A percentile compares a stretch with the other conserved stretches of the same genome.
phyloP scores from a whole-genome alignment of 2,329 filamentous ascomycete species.

The Talaromyces islandicus region DNA sequence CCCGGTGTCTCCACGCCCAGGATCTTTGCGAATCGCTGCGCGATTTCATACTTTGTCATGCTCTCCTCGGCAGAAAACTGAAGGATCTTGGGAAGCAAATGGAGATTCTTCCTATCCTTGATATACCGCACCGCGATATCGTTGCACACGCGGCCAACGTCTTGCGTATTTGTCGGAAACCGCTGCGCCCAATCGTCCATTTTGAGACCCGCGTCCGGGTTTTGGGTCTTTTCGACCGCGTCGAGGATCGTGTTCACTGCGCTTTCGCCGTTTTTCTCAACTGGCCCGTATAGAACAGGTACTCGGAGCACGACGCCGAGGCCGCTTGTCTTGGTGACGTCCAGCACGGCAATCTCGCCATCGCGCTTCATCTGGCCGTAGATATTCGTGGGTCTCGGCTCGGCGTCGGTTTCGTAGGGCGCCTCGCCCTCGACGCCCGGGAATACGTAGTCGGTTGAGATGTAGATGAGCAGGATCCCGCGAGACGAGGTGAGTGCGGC shows the following conservation, averaged over 20 bases:
- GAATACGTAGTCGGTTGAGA: slow-evolving; percentile 73
- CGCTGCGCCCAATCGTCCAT: slow-evolving; percentile 84
- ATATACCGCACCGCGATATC: slow-evolving; percentile 69
- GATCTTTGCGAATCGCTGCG: slow-evolving; percentile 69
- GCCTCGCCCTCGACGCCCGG: slow-evolving; percentile 74
- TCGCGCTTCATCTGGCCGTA: slow-evolving; percentile 71
- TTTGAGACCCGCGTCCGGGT: slow-evolving; percentile 50
- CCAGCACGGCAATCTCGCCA: slow-evolving; percentile 65
- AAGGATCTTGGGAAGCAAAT: slow-evolving; percentile 60
- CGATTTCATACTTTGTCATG: slow-evolving; percentile 88
- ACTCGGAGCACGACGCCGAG: slow-evolving; percentile 68
- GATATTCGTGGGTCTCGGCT: slow-evolving; percentile 67
- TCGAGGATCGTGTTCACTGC: slow-evolving; percentile 79
- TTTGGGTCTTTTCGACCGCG: slow-evolving; percentile 65
- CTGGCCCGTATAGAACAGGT: slow-evolving; percentile 77
- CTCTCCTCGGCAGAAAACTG: slow-evolving; percentile 84
- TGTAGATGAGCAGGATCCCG: slow-evolving; percentile 50
- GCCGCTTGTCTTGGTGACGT: slow-evolving; percentile 49
- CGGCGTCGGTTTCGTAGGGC: slow-evolving; percentile 64
- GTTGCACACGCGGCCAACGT: slow-evolving; percentile 71
- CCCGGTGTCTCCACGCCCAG: slow-evolving; percentile 65
- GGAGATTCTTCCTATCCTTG: slow-evolving; percentile 40
- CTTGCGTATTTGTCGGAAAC: slow-evolving; percentile 84
- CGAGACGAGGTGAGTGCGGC: slow-evolving; percentile 60
- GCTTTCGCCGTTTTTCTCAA: slow-evolving; percentile 65